Percentiles rank a stretch among this genome's conserved stretches.
Evolutionary conservation across 805 yeast species (phyloP).

Genomic region (Myxozyma neglecta): DNA sequence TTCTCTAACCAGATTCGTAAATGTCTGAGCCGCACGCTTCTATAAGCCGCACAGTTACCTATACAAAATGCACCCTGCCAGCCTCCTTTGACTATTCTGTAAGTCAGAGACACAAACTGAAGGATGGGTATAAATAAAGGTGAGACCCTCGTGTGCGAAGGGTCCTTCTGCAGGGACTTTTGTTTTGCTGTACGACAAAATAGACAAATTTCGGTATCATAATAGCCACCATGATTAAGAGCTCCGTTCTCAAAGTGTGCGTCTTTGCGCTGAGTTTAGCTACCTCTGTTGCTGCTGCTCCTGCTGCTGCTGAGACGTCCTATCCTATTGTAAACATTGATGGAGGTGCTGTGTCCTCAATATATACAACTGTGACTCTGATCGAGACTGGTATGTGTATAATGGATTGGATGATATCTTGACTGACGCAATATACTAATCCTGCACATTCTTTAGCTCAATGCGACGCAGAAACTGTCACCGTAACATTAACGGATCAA

Average conservation of each 20-base stretch:
- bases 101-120: background rate
- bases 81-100: constrained; percentile 1
- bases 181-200: background rate
- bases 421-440: background rate
- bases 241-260: background rate
- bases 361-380: constrained; percentile 2
- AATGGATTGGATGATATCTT: too few species aligned
- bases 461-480: constrained; percentile 8
- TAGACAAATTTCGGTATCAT: background rate
- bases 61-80: background rate
- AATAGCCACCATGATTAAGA: background rate
- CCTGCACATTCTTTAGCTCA: background rate
- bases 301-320: constrained; percentile 1
- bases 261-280: background rate
- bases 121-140: background rate
- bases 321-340: constrained; percentile 25
- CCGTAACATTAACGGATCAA: constrained; percentile 12
- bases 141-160: background rate
- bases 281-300: constrained; percentile 3
- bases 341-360: constrained; percentile 11
- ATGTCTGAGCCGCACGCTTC: background rate
- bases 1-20: background rate
- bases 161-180: background rate
- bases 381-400: background rate
- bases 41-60: constrained; percentile 3